These are phyloP conservation scores for Penicillium janthinellum DNA, from an alignment of 2,329 filamentous ascomycete species.

Conservation along the genomic window DNA sequence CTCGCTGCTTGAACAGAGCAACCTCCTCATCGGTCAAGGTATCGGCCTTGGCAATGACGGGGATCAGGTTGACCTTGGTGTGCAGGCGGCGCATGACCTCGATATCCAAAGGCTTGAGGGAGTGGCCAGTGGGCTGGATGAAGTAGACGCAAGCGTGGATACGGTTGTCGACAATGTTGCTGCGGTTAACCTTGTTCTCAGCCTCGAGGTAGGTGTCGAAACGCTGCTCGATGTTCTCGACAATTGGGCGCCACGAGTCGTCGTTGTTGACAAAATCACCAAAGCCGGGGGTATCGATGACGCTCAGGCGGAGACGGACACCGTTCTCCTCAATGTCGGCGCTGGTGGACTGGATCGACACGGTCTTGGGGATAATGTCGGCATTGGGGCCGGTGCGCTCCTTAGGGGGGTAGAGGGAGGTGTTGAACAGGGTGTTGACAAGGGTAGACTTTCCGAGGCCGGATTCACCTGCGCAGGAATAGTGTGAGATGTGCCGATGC, in stretches of 20 bases:
- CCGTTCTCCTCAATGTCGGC: conserved; percentile 98
- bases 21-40: conserved; percentile 98
- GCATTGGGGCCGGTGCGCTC: conserved; percentile 97
- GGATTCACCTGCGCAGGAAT: conserved; percentile 75
- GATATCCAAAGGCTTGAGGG: conserved; percentile 96
- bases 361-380: conserved; percentile 98
- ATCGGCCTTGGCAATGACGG: conserved; percentile 97
- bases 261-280: conserved; percentile 99
- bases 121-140: conserved; percentile 98
- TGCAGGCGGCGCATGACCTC: conserved; percentile 99
- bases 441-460: conserved; percentile 98
- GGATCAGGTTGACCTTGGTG: conserved; percentile 99
- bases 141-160: conserved; percentile 99
- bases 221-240: conserved; percentile 99
- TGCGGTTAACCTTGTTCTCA: conserved; percentile 99
- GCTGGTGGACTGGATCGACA: conserved; percentile 91
- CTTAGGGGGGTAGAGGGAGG: conserved; percentile 96
- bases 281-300: conserved; percentile 96
- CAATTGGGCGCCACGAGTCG: conserved; percentile 97
- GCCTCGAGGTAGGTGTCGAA: conserved; percentile 98
- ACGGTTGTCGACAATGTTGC: conserved; percentile 99
- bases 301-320: conserved; percentile 90
- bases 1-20: conserved; percentile 88
- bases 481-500: conserved; percentile 4
- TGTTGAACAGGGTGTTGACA: conserved; percentile 99